These are phyloP conservation scores for Barnettozyma sp. DNA, from an alignment of 805 yeast genomes.

Conservation along the genomic window DNA sequence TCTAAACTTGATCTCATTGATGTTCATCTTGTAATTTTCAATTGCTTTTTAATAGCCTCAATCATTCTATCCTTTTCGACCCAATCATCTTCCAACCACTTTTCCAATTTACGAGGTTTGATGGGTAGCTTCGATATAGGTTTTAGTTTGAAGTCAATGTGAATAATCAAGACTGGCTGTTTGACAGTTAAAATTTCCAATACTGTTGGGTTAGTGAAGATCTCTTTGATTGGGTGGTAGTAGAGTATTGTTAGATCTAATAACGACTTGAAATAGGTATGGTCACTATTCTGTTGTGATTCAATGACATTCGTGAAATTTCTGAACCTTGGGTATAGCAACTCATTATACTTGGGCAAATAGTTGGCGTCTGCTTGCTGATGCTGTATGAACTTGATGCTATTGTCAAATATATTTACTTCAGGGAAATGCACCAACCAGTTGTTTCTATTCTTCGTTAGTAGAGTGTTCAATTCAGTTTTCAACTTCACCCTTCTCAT, in stretches of 20 bases:
- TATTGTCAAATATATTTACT: slow-evolving; percentile 59
- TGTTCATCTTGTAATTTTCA: slow-evolving; percentile 16
- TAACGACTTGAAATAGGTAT: slow-evolving; percentile 17
- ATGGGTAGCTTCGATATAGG: slow-evolving; percentile 41
- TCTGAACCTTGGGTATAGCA: slow-evolving; percentile 74
- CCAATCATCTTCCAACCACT: slow-evolving; percentile 77
- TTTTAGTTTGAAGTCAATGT: slow-evolving; percentile 24
- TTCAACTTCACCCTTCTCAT: slow-evolving; percentile 31
- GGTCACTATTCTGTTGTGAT: slow-evolving; percentile 3
- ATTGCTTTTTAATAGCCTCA: slow-evolving; percentile 31
- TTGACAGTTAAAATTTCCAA: slow-evolving; percentile 31
- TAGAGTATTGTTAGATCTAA: slow-evolving; percentile 33
- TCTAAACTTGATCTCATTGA: too few relatives aligned
- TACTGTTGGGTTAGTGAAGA: slow-evolving; percentile 31
- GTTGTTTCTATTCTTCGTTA: slow-evolving; percentile 33
- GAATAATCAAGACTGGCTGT: slow-evolving; percentile 25
- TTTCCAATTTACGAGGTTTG: slow-evolving; percentile 52
- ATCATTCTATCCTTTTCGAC: slow-evolving; percentile 53
- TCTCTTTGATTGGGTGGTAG: slow-evolving; percentile 27
- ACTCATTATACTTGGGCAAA: slow-evolving; percentile 51
- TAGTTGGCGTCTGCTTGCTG: slow-evolving; percentile 49
- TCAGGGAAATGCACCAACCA: slow-evolving; percentile 83
- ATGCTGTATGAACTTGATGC: slow-evolving; percentile 41
- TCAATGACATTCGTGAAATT: slow-evolving; percentile 44
- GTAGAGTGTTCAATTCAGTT: slow-evolving; percentile 24